Evolutionary conservation across 2,329 filamentous ascomycete species (phyloP).

Genomic region (Penicillium decumbens): DNA sequence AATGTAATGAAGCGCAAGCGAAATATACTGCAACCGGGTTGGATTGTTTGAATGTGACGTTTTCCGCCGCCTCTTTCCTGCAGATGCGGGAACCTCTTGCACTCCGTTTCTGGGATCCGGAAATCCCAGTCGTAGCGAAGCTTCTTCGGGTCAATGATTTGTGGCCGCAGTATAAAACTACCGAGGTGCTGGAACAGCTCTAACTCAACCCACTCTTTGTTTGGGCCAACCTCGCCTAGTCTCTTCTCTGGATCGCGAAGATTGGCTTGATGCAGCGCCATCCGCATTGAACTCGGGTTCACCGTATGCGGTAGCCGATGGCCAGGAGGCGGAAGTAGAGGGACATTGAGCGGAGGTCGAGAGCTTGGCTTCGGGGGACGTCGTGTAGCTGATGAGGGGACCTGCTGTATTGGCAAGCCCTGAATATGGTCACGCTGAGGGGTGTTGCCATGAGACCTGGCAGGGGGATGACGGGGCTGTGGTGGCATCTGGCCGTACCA

Average conservation of each 20-base stretch:
- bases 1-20: constrained; percentile 64
- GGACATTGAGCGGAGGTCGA: background rate
- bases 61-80: constrained; percentile 16
- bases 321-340: constrained; percentile 12
- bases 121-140: constrained; percentile 35
- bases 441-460: background rate
- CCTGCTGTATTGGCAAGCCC: background rate
- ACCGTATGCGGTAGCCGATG: constrained; percentile 15
- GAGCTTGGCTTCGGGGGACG: background rate
- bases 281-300: constrained; percentile 13
- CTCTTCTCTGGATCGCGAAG: constrained; percentile 51
- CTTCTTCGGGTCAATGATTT: constrained; percentile 23
- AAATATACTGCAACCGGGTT: constrained; percentile 56
- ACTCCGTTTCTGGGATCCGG: constrained; percentile 27
- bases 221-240: constrained; percentile 21
- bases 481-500: background rate
- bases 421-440: background rate
- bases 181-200: constrained; percentile 37
- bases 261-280: constrained; percentile 53
- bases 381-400: background rate
- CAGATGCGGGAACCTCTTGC: constrained; percentile 32
- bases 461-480: background rate
- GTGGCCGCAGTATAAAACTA: constrained; percentile 30
- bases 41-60: constrained; percentile 32
- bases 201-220: constrained; percentile 19